These are phyloP conservation scores for Ustilago loliicola DNA, from an alignment of 1,284 basidiomycete species.

Conservation along the genomic window DNA sequence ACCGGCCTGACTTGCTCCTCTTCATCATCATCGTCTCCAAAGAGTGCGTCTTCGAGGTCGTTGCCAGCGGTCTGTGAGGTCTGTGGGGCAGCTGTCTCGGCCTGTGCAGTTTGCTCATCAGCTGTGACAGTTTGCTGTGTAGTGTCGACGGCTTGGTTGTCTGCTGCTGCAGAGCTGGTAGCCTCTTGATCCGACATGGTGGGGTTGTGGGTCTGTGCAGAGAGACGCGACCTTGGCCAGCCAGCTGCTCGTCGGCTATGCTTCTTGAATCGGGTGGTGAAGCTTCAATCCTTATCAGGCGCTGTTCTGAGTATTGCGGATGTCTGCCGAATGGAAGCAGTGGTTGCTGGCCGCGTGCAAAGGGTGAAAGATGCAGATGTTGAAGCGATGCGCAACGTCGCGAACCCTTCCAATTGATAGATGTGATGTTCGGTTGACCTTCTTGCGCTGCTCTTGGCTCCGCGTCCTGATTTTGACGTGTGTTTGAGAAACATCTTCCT, in stretches of 20 bases:
- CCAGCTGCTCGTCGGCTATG: neutral
- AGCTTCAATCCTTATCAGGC: neutral
- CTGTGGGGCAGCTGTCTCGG: neutral
- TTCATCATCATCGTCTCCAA: constrained; percentile 55
- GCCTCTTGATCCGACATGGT: constrained; percentile 50
- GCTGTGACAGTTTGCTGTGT: neutral
- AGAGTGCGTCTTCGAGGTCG: constrained; percentile 52
- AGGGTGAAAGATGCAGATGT: neutral
- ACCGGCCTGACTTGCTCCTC: constrained; percentile 32
- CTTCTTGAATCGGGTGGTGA: neutral
- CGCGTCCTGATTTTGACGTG: constrained; percentile 18
- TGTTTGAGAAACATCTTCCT: constrained; percentile 17
- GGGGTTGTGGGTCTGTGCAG: constrained; percentile 22
- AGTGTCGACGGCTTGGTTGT: neutral
- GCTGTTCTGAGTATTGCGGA: neutral
- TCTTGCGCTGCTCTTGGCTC: constrained; percentile 11
- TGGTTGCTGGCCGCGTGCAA: neutral
- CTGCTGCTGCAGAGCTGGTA: constrained; percentile 8
- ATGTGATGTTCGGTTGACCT: neutral
- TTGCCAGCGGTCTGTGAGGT: neutral
- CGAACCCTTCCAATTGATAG: neutral
- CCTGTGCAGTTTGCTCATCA: neutral
- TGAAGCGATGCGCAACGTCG: neutral
- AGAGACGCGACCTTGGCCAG: neutral
- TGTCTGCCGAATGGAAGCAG: neutral